Evolutionary conservation across 2,329 filamentous ascomycete genomes (phyloP).

Genomic region (Trichoderma koningiopsis): DNA sequence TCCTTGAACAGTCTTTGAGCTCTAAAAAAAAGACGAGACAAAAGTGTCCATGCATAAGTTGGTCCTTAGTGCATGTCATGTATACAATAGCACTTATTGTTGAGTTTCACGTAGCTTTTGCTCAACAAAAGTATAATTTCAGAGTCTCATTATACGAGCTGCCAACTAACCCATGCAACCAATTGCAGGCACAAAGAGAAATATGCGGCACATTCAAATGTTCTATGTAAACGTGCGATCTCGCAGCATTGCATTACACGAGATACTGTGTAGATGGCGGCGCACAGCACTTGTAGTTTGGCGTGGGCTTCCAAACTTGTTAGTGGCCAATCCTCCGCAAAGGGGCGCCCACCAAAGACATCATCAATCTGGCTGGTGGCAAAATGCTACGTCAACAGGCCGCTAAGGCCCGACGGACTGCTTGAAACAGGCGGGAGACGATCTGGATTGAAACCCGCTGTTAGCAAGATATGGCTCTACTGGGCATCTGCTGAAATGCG

Average conservation of each 20-base stretch:
- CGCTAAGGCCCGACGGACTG: not conserved
- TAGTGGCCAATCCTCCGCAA: not conserved
- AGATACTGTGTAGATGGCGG: not conserved
- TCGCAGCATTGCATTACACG: not conserved
- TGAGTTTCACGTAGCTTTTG: not conserved
- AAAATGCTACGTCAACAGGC: slow-evolving; percentile 13
- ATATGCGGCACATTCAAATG: not conserved
- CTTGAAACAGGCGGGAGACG: not conserved
- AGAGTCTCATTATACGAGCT: not conserved
- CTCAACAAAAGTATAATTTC: not conserved
- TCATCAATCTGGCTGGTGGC: slow-evolving; percentile 12
- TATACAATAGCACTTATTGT: not conserved
- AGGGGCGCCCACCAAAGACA: not conserved
- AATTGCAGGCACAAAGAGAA: not conserved
- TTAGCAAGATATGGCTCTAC: not conserved
- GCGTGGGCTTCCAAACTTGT: not conserved
- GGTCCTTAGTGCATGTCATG: not conserved
- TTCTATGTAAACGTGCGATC: not conserved
- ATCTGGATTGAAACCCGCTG: not conserved
- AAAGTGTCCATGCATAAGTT: not conserved
- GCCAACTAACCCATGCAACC: not conserved
- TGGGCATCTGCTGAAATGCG: not conserved
- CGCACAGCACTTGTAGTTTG: not conserved
- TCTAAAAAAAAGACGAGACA: not conserved
- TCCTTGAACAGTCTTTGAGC: not conserved